These are phyloP conservation scores for Kingdonia uniflora DNA, from an alignment of 164 flowering plant genomes.

Conservation along the genomic window DNA sequence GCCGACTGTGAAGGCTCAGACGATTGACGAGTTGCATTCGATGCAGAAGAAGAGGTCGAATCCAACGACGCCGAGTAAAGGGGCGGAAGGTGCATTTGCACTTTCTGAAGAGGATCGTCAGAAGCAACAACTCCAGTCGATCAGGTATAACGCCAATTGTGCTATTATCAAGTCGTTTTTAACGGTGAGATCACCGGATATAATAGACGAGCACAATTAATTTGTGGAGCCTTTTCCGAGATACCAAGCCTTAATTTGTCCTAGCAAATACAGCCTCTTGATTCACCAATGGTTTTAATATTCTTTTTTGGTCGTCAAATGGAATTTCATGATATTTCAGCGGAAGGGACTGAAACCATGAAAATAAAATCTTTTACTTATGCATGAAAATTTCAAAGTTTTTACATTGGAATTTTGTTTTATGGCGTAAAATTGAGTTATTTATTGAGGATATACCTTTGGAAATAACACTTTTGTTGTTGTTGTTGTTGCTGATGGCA, in stretches of 20 bases:
- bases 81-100: slow-evolving; percentile 25
- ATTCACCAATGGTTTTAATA: too few relatives aligned
- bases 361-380: too few relatives aligned
- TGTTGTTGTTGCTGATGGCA: neutral
- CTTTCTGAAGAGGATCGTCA: slow-evolving; percentile 68
- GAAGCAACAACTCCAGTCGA: slow-evolving; percentile 87
- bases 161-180: too few relatives aligned
- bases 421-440: neutral
- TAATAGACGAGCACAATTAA: too few relatives aligned
- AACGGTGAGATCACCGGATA: too few relatives aligned
- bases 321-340: too few relatives aligned
- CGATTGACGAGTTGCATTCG: slow-evolving; percentile 76
- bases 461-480: too few relatives aligned
- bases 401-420: neutral
- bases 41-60: slow-evolving; percentile 71
- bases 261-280: too few relatives aligned
- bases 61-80: slow-evolving; percentile 65
- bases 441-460: neutral
- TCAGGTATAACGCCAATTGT: slow-evolving; percentile 45
- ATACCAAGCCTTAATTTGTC: too few relatives aligned
- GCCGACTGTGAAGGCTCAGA: slow-evolving; percentile 59
- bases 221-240: too few relatives aligned
- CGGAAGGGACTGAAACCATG: too few relatives aligned
- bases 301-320: too few relatives aligned
- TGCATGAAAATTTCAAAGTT: neutral